phyloP scores from a whole-genome alignment of 345 rosid species.

The Populus pruinosa region DNA sequence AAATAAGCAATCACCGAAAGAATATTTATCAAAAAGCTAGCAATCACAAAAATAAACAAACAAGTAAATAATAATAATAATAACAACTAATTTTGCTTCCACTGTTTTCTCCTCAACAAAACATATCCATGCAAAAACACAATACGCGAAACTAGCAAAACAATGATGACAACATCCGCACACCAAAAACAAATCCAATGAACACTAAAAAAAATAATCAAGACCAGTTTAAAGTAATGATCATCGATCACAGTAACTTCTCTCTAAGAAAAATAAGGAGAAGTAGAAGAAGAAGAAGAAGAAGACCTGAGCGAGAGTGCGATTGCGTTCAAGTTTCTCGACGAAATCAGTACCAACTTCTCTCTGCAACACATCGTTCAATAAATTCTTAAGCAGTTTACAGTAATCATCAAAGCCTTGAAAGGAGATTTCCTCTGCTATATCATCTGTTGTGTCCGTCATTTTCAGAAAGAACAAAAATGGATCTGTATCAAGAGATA shows the following conservation, averaged over 20 bases:
- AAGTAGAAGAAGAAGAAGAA: neutral
- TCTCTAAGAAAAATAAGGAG: neutral
- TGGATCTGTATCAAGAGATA: neutral
- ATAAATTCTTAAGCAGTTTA: slow-evolving; percentile 77
- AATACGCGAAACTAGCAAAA: neutral
- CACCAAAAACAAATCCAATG: neutral
- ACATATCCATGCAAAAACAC: slow-evolving; percentile 14
- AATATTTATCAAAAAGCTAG: neutral
- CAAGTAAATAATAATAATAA: neutral
- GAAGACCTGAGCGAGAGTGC: slow-evolving; percentile 76
- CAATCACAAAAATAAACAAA: neutral
- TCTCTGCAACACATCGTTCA: slow-evolving; percentile 78
- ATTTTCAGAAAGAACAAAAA: slow-evolving; percentile 22
- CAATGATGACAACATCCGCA: neutral
- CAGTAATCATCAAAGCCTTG: slow-evolving; percentile 94
- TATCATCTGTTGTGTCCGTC: slow-evolving; percentile 97
- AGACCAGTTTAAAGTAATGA: neutral
- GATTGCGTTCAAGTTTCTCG: slow-evolving; percentile 68
- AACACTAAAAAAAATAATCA: neutral
- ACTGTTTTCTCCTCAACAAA: slow-evolving; percentile 16
- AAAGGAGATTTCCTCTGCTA: slow-evolving; percentile 88
- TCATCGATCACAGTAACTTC: neutral
- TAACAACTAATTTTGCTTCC: neutral
- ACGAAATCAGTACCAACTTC: slow-evolving; percentile 65
- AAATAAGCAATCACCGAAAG: neutral